Base-by-base conservation (phyloP, 164 flowering plant genomes). In the Aristolochia contorta region DNA sequence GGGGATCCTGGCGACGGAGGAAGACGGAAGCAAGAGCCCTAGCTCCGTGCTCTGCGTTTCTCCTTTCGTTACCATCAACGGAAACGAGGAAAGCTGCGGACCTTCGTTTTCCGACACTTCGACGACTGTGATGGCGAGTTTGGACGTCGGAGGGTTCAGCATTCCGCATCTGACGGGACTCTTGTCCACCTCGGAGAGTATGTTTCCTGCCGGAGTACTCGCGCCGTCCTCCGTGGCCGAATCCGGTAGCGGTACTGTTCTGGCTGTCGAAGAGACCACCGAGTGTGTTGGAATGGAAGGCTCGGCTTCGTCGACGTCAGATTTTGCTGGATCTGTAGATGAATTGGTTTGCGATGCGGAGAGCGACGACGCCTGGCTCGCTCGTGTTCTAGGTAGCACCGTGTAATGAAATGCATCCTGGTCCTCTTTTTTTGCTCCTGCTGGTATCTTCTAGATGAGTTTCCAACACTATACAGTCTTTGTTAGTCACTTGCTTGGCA, bases 11-110 rank as follows among this genome's bases (percentile, higher is more conserved):
- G 66, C 64, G 22, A 33, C 60, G 24, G 66, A 67, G 30, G 56
- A 52, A 8, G 71, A 59, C 16, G 21, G 30, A 16, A 47, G 43
- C 43, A 13, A 15, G 57, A 32, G 23, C 47, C 66, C 41, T 3
- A 22, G 45, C 54, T 30, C 22, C 16, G 22, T 27, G 25, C 30
- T 32, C 14, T 21, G 32, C 12, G 32, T 64, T 16, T 58, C 63
- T 27, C 19, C 54, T 47, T 56, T 55, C 37, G 33, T 64, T 1
- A 67, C 68, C 47, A 67, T 65, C 49, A 67, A 71, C 37, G 61
- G 57, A 0, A 71, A 64, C 58, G 56, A 60, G 45, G 71, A 72
- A 57, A 72, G 57, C 60, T 72, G 75, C 27, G 71, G 71, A 0
- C 33, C 66, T 6, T 56, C 71, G 18, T 72, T 72, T 23, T 67